Base-by-base conservation (phyloP, 148 eudicot species). In the Amaranthus hypochondriacus region DNA sequence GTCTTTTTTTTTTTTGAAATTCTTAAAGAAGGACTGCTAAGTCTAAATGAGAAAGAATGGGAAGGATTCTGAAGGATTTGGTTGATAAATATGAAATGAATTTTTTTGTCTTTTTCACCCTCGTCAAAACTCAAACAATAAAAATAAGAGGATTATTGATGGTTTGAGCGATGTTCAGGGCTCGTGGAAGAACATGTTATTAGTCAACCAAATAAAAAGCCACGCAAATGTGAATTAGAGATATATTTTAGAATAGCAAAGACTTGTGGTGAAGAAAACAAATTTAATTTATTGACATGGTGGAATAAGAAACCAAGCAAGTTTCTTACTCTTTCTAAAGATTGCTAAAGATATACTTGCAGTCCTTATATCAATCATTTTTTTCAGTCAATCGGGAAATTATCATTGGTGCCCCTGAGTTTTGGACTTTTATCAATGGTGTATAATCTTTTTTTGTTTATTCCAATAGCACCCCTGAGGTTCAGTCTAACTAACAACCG, bases 171-270 rank as follows among this genome's bases (percentile, higher is more conserved):
- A 58, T 15, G 51, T 57, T 47, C 64, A 47, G 46, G 64, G 74
- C 7, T 71, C 46, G 11, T 71, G 64, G 74, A 55, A 58, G 56
- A 58, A 48, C 74, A 58, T 71, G 65, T 71, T 46, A 46, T 18
- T 1, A 48, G 9, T 3, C 49, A 15, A 10, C n/a, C 55, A 48
- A 4, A 1, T 8, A 71, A 71, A 3, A 58, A 57, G 48, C 2
- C 6, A 2, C 6, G 39, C 6, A 46, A 11, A 48, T 58, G 55
- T 71, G 74, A 58, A 46, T 44, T 71, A 11, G 74, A 71, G 48
- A 15, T 10, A n/a, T 73, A 73, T 15, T n/a, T n/a, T 73, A n/a
- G 51, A 13, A 8, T 61, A 63, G 3, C 15, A 64, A 0, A 68
- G 42, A 39, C 14, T 43, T 39, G 18, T 43, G 43, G n/a, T 0